Evolutionary conservation across 768 basidiomycete species (phyloP).

Genomic region (Clavaria fumosa): DNA sequence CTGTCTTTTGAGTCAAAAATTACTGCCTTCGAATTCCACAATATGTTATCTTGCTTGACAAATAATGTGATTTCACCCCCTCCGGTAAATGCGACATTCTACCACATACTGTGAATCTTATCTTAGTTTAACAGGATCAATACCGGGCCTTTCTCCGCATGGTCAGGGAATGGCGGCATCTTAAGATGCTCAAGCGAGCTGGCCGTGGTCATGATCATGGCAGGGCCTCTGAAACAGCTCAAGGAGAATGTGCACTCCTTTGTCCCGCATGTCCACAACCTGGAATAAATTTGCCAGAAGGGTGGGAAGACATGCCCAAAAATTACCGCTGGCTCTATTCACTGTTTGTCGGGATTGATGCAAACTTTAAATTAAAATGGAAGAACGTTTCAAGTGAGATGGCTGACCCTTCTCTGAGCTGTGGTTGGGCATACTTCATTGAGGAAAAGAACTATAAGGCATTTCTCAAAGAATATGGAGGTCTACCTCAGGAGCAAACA

Average conservation of each 20-base stretch:
- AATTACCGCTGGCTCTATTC: too few relatives aligned
- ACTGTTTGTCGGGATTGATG: too few relatives aligned
- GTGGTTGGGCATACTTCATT: too few relatives aligned
- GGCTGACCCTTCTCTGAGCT: too few relatives aligned
- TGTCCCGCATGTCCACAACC: slow-evolving; percentile 16
- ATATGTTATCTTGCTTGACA: slow-evolving; percentile 12
- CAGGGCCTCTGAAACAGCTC: slow-evolving; percentile 1
- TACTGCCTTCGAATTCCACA: slow-evolving; percentile 16
- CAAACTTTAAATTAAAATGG: too few relatives aligned
- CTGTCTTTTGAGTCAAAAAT: slow-evolving; percentile 18
- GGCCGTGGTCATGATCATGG: slow-evolving; percentile 12
- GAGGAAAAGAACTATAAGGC: too few relatives aligned
- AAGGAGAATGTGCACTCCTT: slow-evolving; percentile 10
- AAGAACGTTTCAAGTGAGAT: too few relatives aligned
- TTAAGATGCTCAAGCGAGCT: slow-evolving; percentile 11
- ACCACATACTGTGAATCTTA: neutral
- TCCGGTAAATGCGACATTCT: slow-evolving; percentile 5
- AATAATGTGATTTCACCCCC: slow-evolving; percentile 14
- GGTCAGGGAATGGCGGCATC: slow-evolving; percentile 11
- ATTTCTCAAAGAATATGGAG: too few relatives aligned
- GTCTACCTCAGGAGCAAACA: too few relatives aligned
- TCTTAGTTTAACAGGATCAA: slow-evolving; percentile 4
- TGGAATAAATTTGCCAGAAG: slow-evolving; percentile 9
- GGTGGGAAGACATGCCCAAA: slow-evolving; percentile 1
- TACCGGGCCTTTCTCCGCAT: slow-evolving; percentile 13